These are phyloP conservation scores for Termitomyces sp. DNA, from an alignment of 768 basidiomycete species.

Conservation along the genomic window DNA sequence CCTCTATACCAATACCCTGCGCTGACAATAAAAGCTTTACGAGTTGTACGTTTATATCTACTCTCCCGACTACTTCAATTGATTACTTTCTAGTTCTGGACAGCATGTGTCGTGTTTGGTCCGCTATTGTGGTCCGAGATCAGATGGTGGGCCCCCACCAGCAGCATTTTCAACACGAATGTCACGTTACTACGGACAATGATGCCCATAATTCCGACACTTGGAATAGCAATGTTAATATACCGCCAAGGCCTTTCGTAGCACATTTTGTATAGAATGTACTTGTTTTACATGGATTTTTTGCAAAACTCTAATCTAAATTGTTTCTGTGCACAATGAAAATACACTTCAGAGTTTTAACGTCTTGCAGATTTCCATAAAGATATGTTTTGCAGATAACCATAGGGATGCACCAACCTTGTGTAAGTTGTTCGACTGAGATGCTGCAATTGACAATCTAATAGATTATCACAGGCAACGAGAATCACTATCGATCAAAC, in stretches of 20 bases:
- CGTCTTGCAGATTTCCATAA: neutral
- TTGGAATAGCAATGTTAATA: constrained; percentile 2
- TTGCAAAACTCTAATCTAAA: neutral
- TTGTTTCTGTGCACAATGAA: neutral
- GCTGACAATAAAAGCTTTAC: constrained; percentile 52
- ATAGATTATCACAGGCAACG: no score
- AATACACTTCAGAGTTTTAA: neutral
- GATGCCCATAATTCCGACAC: neutral
- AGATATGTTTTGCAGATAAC: no score
- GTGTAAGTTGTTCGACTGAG: neutral
- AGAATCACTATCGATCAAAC: no score
- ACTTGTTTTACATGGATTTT: neutral
- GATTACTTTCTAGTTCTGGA: constrained; percentile 64
- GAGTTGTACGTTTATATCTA: constrained; percentile 53
- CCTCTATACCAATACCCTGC: constrained; percentile 61
- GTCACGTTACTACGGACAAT: neutral
- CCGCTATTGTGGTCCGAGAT: constrained; percentile 89
- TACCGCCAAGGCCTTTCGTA: constrained; percentile 3
- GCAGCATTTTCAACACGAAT: neutral
- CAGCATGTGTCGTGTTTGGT: constrained; percentile 82
- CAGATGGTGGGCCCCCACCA: constrained; percentile 53
- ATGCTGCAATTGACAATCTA: no score
- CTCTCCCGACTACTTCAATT: neutral
- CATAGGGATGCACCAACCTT: no score
- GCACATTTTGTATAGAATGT: neutral